Evolutionary conservation across 495 filamentous ascomycete genomes (phyloP), one percentile per base, ranked within the genome.

Genomic region (Pyrenula aspistea): DNA sequence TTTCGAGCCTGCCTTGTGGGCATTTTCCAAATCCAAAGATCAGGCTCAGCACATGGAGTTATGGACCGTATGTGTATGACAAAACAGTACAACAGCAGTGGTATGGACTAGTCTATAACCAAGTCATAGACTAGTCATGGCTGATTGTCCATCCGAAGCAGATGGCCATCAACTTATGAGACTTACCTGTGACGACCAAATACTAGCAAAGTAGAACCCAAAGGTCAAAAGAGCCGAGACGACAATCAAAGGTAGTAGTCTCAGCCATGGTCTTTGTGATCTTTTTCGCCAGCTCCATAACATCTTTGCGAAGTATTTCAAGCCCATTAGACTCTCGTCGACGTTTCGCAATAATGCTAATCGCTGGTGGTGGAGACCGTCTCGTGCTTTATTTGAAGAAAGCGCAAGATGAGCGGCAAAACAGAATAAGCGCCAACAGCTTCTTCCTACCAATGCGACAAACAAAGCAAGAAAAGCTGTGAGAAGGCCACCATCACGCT

Each of bases 391-490:
- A 42, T 15, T 4, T 15, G 31, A 8, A 15, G 31, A 42, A 42
- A 42, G 31, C 31, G 31, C 31, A 15, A 42, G 31, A 42, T 42
- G 31, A 8, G 31, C 31, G 31, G 31, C 31, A 42, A 42, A 22
- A 22, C 60, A 62, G 2, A 56, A 10, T 51, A 65, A 50, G 22
- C 58, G 53, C 60, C 62, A 65, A 24, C 60, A 60, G 21, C 58
- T 49, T 1, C 25, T 55, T 51, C 54, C 56, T 10, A 60, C 58
- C 12, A 55, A 12, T n/a, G 57, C 49, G 2, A 64, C 60, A 23
- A 53, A 65, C 20, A 65, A 57, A 20, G 60, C 57, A 1, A 62
- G 3, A 22, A 65, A 58, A 15, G 62, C 62, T 21, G 61, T 60
- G 2, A 65, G 25, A 2, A 62, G 51, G 15, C 51, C 25, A 22